Base-by-base conservation (phyloP, 2,329 filamentous ascomycete species). In the Penicillium crustosum region DNA sequence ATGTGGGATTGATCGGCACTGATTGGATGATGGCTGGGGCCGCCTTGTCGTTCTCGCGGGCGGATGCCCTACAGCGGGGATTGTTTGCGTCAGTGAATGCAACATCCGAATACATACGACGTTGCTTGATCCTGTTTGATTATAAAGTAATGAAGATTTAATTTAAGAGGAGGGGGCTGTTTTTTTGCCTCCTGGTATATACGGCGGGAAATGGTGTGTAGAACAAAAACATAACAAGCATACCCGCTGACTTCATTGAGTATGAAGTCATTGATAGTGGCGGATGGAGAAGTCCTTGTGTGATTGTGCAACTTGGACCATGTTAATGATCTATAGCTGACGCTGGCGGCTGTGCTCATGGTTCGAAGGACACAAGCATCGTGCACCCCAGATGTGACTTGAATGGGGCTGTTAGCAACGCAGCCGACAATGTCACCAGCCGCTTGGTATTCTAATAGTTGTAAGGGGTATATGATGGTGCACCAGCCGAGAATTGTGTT, bases 21-120 rank as follows among this genome's bases (percentile, higher is more conserved):
- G 49, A 53, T 48, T 57, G 43, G 49, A 27, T 31, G 49, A 42
- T 36, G 27, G 49, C 25, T 57, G 49, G 49, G 48, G 25, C 31
- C 6, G 35, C 12, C 19, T 31, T 38, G 39, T 39, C 25, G 17
- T 21, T 41, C 33, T 42, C 23, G 36, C 21, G 12, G 44, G 50
- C 31, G 29, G 50, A 6, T 42, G 54, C 49, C 35, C 49, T 47
- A 47, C 25, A 39, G 41, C 48, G 41, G 41, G 54, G 41, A 19
- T 17, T 23, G 15, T 17, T 55, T 12, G 45, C 27, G n/a, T 43
- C 23, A 23, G 33, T 49, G 13, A 25, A 39, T 21, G 33, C n/a
- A 36, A 25, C 19, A 2, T 51, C 13, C 17, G 38, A 29, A 21
- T 23, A 31, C 9, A 23, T 27, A 33, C 19, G 19, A 35, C 6